Base-by-base conservation (phyloP, 768 basidiomycete species). In the Hirschioporus abietinus region DNA sequence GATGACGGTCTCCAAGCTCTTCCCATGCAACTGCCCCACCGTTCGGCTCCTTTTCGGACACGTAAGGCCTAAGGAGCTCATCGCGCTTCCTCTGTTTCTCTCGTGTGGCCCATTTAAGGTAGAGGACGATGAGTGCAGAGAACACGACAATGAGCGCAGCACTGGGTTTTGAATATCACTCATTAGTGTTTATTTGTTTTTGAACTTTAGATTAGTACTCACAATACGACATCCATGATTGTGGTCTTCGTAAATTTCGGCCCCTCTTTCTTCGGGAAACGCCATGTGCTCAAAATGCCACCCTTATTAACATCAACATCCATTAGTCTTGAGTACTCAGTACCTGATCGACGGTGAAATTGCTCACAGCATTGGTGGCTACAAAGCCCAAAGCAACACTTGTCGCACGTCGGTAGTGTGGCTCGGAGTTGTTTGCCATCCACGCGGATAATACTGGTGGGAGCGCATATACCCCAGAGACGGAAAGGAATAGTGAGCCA, bases 261-360 rank as follows among this genome's bases (percentile, higher is more conserved):
- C 2, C 77, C 77, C 68, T 79, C 77, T 9, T 75, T 79, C 0
- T 78, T 76, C 20, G 79, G 79, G 71, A 76, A 78, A 10, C 76
- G 70, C 79, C 78, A 80, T 4, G 79, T 79, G 66, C 78, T 80
- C 27, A 78, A 69, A 27, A 79, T 78, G 26, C 79, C 79, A 24
- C 79, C 79, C 78, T 80, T 12, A 12, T 3, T 60, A 25, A 3
- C 10, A 15, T 15, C 17, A 3, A 61, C 5, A 24, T 25, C 10
- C 24, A 24, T 61, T 34, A 25, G 60, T 17, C 12, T 15, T 3
- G 20, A 10, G 20, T 20, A 52, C 4, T 30, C 8, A 30, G 30
- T 15, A 52, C 12, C 15, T 15, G 20, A 5, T 52, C 4, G 18
- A 15, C 17, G 15, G 9, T 59, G 17, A 61, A 7, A 15, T 61